Conservation (phyloP, 768 basidiomycete species). For the Russula virescens region DNA sequence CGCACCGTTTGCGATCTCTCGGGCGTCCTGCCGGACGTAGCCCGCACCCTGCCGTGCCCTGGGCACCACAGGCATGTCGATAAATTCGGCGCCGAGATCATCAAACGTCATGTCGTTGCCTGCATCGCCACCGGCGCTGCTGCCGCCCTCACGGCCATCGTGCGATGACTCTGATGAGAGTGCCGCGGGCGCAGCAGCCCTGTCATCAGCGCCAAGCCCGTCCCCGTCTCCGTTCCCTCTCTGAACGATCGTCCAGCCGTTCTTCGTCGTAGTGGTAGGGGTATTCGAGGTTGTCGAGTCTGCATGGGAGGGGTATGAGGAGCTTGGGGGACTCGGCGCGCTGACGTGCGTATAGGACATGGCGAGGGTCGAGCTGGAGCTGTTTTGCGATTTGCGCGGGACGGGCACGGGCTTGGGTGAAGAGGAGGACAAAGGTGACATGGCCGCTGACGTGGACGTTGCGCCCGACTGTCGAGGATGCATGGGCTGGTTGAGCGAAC, state of each 20-base stretch:
- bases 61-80: slow-evolving; percentile 18
- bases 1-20: slow-evolving; percentile 23
- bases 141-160: background rate
- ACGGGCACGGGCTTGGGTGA: slow-evolving; percentile 23
- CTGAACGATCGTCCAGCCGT: slow-evolving; percentile 24
- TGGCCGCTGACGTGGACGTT: slow-evolving; percentile 1
- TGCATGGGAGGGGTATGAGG: slow-evolving; percentile 17
- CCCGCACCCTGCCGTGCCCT: background rate
- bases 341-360: slow-evolving; percentile 25
- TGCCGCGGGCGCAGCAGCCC: no score
- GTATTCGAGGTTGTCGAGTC: slow-evolving; percentile 4
- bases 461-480: slow-evolving; percentile 7
- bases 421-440: slow-evolving; percentile 2
- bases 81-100: slow-evolving; percentile 19
- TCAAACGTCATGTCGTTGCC: slow-evolving; percentile 10
- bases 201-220: background rate
- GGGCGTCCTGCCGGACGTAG: slow-evolving; percentile 24
- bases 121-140: slow-evolving; percentile 2
- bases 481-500: slow-evolving; percentile 8
- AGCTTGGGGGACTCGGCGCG: slow-evolving; percentile 22
- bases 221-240: background rate
- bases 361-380: slow-evolving; percentile 24
- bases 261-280: slow-evolving; percentile 12
- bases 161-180: background rate
- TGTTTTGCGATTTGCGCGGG: slow-evolving; percentile 16